These are phyloP conservation scores for Cyberlindnera lachancei DNA, from an alignment of 805 yeast genomes.

Conservation along the genomic window DNA sequence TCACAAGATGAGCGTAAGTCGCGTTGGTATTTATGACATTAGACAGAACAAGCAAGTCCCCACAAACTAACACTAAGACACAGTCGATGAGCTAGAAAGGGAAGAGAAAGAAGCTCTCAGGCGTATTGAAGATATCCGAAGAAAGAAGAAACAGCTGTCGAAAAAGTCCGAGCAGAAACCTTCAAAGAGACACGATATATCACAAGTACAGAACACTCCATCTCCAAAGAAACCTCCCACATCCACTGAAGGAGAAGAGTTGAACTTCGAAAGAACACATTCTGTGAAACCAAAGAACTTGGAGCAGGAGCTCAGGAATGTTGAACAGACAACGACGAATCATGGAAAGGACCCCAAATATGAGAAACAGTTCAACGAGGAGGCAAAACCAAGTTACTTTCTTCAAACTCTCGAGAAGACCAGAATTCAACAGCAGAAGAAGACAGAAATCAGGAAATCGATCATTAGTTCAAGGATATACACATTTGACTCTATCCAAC, in stretches of 20 bases:
- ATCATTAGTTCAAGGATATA: constrained; percentile 31
- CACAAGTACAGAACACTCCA: constrained; percentile 9
- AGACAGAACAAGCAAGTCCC: too few relatives aligned
- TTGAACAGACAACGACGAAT: too few relatives aligned
- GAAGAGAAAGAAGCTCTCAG: constrained; percentile 1
- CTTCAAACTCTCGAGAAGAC: constrained; percentile 23
- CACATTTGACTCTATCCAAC: constrained; percentile 27
- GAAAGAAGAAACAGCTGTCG: not conserved
- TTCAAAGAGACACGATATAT: too few relatives aligned
- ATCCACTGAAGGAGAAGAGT: too few relatives aligned
- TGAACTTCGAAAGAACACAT: too few relatives aligned
- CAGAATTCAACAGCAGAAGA: constrained; percentile 19
- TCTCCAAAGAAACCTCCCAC: constrained; percentile 6
- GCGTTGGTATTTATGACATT: too few relatives aligned
- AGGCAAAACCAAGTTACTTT: constrained; percentile 26
- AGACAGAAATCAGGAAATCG: constrained; percentile 17
- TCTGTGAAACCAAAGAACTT: constrained; percentile 3
- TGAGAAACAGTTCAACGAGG: too few relatives aligned
- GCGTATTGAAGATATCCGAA: constrained; percentile 1
- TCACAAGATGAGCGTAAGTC: not conserved
- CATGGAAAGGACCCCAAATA: too few relatives aligned
- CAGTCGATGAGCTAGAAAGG: constrained; percentile 2
- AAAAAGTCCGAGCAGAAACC: not conserved
- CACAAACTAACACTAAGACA: not conserved
- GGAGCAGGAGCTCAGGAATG: too few relatives aligned